Evolutionary conservation across 148 eudicot genomes (phyloP).

Genomic region (Chenopodium formosanum): DNA sequence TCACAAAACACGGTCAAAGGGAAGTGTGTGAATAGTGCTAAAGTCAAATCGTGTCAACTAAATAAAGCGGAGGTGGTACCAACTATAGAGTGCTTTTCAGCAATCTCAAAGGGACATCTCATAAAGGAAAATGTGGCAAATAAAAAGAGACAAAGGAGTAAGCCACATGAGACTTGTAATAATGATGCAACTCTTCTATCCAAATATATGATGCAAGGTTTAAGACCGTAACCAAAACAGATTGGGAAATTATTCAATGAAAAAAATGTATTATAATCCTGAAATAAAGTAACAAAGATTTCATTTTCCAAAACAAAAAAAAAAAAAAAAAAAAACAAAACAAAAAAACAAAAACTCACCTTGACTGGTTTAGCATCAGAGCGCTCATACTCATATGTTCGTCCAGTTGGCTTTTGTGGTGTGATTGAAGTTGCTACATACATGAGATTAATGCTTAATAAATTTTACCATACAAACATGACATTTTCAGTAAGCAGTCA

Average conservation of each 20-base stretch:
- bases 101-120: not conserved
- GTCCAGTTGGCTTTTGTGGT: conserved; percentile 56
- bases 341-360: conserved; percentile 40
- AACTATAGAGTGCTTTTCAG: not conserved
- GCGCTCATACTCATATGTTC: conserved; percentile 64
- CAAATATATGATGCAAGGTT: not conserved
- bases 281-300: not conserved
- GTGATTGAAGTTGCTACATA: conserved; percentile 42
- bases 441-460: conserved; percentile 2
- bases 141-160: no score
- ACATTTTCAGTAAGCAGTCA: not conserved
- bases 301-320: no score
- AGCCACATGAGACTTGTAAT: not conserved
- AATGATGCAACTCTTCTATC: not conserved
- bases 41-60: no score
- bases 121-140: no score
- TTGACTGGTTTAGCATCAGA: conserved; percentile 57
- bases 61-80: no score
- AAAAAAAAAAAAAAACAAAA: not conserved
- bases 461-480: not conserved
- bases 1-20: no score
- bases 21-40: no score
- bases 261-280: not conserved
- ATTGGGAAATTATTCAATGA: not conserved
- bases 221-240: not conserved